Evolutionary conservation across 2,329 filamentous ascomycete species (phyloP), one percentile per base, ranked within the genome.

Genomic region (Fusarium sp.): DNA sequence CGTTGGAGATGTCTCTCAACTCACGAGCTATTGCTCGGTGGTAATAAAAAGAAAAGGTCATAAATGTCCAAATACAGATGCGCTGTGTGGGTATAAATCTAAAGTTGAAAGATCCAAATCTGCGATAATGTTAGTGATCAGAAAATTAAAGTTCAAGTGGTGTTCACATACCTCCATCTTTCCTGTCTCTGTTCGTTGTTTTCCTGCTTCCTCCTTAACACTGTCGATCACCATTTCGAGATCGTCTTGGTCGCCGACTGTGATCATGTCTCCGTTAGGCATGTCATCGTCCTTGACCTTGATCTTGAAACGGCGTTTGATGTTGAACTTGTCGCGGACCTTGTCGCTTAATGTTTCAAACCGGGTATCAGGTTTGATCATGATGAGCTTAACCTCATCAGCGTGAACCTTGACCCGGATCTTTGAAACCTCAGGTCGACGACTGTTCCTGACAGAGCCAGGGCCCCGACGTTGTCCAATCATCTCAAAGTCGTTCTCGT

Each of bases 191-290:
- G 87, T 85, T 74, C 90, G 88, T 77, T 95, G 91, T 79, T 88
- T 92, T 81, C 85, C 88, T 49, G 92, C 94, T 63, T 84, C 82
- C 52, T 87, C 87, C 79, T 89, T 92, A 9, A 91, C 90, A 48
- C 84, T 87, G 79, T 88, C 87, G 57, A 98, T 86, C 29, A 93
- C 90, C 89, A 98, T 92, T 53, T 98, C 94, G 68, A 98, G 82
- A 82, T 99, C 96, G 76, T 99, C 96, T 80, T 98, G 93, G 79
- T 99, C 96, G 30, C 92, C 94, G 88, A 99, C 91, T 32, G 95
- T 98, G 77, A 99, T 97, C 92, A 98, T 95, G 77, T 98, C 95
- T 5, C 92, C 92, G 58, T 91, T 86, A 1, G 88, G 87, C 65
- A 84, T 80, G 72, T 93, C 92, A 73, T 98, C 96, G 69, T 97